Evolutionary conservation across 2,329 filamentous ascomycete species (phyloP).

Genomic region (Monilinia aucupariae): DNA sequence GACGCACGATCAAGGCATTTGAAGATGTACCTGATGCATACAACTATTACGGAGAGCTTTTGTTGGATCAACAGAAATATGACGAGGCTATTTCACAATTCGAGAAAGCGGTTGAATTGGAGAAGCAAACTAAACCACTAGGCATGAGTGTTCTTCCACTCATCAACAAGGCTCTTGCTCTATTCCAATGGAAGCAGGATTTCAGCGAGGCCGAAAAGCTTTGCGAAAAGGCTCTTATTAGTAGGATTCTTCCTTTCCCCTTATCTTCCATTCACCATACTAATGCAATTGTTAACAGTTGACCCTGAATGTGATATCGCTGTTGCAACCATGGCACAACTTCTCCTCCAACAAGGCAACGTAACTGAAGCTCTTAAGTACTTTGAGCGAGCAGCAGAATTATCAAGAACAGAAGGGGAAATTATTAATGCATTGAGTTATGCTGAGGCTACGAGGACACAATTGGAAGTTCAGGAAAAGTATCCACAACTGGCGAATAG

Average conservation of each 20-base stretch:
- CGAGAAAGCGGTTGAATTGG: constrained; percentile 97
- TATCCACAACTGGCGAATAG: constrained; percentile 74
- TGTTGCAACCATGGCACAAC: constrained; percentile 96
- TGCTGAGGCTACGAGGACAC: constrained; percentile 91
- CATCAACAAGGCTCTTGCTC: constrained; percentile 95
- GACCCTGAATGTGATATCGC: constrained; percentile 98
- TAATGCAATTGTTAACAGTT: constrained; percentile 48
- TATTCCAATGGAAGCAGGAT: constrained; percentile 98
- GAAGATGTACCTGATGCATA: constrained; percentile 94
- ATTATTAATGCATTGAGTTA: constrained; percentile 96
- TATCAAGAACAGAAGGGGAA: constrained; percentile 89
- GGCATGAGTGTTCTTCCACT: constrained; percentile 96
- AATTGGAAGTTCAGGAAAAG: constrained; percentile 85
- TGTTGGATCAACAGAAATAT: constrained; percentile 95
- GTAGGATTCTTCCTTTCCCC: constrained; percentile 50
- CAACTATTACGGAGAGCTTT: constrained; percentile 97
- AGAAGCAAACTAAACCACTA: constrained; percentile 88
- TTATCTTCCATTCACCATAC: not conserved
- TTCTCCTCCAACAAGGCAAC: constrained; percentile 95
- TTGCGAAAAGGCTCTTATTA: constrained; percentile 94
- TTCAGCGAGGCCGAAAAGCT: constrained; percentile 91
- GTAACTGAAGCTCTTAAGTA: constrained; percentile 92
- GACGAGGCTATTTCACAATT: constrained; percentile 96
- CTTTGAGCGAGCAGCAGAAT: constrained; percentile 92
- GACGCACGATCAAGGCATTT: constrained; percentile 97